Percentiles rank a stretch among this genome's conserved stretches.
phyloP scores from a whole-genome alignment of 2,329 filamentous ascomycete genomes.

The Colletotrichum brevisporum region DNA sequence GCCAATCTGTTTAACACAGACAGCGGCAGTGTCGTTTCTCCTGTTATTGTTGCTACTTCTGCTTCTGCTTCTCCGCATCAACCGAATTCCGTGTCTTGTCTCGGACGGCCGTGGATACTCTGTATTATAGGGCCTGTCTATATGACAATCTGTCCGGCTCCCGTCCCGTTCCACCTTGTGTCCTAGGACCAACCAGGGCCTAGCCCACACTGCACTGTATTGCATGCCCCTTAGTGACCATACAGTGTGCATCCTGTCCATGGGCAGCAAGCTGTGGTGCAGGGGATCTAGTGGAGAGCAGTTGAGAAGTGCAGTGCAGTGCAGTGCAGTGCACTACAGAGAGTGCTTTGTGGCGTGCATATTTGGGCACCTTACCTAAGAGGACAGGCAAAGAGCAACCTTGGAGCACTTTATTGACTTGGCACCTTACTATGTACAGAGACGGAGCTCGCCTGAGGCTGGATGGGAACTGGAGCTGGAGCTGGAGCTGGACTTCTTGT shows the following conservation, averaged over 20 bases:
- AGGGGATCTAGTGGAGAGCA: neutral
- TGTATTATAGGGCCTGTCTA: no score
- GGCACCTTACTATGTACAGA: no score
- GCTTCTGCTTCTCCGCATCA: constrained; percentile 8
- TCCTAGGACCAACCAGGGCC: constrained; percentile 16
- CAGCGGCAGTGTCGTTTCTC: constrained; percentile 2
- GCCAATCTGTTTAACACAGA: constrained; percentile 7
- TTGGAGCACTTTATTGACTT: no score
- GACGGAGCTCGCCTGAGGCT: no score
- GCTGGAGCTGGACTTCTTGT: no score
- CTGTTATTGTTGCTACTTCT: neutral
- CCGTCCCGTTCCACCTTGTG: constrained; percentile 15
- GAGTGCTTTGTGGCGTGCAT: neutral
- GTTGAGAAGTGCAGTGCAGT: neutral
- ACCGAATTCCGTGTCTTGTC: constrained; percentile 15
- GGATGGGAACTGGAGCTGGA: no score
- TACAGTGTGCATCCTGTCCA: constrained; percentile 24
- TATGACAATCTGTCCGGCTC: constrained; percentile 22
- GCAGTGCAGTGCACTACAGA: constrained; percentile 13
- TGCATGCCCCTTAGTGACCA: constrained; percentile 12
- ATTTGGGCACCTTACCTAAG: neutral
- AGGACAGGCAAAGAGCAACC: constrained; percentile 5
- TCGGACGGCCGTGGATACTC: neutral
- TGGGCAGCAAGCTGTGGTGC: constrained; percentile 19
- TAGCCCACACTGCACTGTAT: constrained; percentile 10